Evolutionary conservation across 2,329 filamentous ascomycete genomes (phyloP), one percentile per base, ranked within the genome.

Genomic region (Verticillium nonalfalfae): DNA sequence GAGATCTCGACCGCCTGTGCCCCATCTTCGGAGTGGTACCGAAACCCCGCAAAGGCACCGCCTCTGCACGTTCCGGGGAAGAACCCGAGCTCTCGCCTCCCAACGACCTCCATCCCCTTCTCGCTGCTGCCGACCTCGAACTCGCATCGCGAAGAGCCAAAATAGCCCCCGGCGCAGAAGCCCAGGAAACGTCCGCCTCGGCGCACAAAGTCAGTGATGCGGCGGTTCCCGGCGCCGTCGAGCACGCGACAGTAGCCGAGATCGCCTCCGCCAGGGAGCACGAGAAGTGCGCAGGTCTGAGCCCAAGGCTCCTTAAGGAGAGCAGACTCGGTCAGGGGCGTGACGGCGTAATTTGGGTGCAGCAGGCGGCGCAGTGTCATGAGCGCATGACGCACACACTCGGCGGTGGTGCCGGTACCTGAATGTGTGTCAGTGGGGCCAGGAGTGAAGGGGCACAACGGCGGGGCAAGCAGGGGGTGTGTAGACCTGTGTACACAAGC

Each of bases 121-220:
- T 63, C 58, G 36, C 67, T 68, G 60, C 95, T 87, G 2, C 93
- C 92, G 13, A 95, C 88, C 76, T 98, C 94, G 66, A 98, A 99
- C 73, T 99, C 95, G 71, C 94, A 97, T 65, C 81, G 83, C 45
- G 82, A 80, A 66, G 83, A 87, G 26, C 90, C 95, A 69, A 97
- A 99, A 76, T 99, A 99, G 11, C 90, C 95, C 5, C 95, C 95
- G 2, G 95, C 95, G 72, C 95, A 99, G 68, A 99, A 88, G 0
- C 95, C 95, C 1, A 99, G 82, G 71, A 95, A 99, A 0, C 85
- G 81, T 15, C 95, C 95, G 34, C 95, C 95, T 35, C 85, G 83
- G 62, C 92, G 90, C 58, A 99, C 91, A 70, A 90, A 99, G 67
- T 94, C 89, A 60, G 83, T 80, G 73, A 99, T 97, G 66, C 85